Percentiles rank a stretch among this genome's conserved stretches.
Conservation (phyloP, 2,329 filamentous ascomycete genomes). For the Fusarium siculi region DNA sequence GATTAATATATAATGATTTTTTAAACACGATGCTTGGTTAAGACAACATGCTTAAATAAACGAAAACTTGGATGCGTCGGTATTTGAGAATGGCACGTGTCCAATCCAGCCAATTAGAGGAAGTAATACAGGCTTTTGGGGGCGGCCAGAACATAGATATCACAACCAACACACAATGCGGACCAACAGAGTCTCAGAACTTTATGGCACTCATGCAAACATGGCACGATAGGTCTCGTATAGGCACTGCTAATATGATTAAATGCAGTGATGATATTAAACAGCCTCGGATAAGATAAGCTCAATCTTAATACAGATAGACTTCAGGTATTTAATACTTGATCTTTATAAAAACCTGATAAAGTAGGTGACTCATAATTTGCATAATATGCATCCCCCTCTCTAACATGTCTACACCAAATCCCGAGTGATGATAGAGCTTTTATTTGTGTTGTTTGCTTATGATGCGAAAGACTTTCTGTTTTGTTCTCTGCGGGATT, state of each 20-base stretch:
- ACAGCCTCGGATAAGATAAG: background rate
- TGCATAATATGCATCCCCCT: background rate
- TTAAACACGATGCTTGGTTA: no score
- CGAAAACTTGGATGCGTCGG: background rate
- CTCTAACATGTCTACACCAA: background rate
- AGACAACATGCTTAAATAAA: background rate
- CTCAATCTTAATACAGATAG: no score
- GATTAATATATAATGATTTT: no score
- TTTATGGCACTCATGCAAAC: background rate
- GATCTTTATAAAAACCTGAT: accelerated
- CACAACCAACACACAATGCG: background rate
- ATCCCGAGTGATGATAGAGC: background rate
- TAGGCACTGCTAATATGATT: accelerated
- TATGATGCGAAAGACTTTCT: background rate
- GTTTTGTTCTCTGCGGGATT: background rate
- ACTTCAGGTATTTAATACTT: background rate
- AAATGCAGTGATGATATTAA: accelerated
- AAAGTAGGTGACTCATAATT: background rate
- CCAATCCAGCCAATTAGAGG: background rate
- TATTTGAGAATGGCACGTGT: background rate
- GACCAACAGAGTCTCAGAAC: background rate
- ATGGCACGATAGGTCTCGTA: background rate
- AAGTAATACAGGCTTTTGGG: background rate
- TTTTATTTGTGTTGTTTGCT: accelerated
- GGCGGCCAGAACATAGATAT: background rate